Conservation (phyloP, 768 basidiomycete species). For the Podaxis sp. region DNA sequence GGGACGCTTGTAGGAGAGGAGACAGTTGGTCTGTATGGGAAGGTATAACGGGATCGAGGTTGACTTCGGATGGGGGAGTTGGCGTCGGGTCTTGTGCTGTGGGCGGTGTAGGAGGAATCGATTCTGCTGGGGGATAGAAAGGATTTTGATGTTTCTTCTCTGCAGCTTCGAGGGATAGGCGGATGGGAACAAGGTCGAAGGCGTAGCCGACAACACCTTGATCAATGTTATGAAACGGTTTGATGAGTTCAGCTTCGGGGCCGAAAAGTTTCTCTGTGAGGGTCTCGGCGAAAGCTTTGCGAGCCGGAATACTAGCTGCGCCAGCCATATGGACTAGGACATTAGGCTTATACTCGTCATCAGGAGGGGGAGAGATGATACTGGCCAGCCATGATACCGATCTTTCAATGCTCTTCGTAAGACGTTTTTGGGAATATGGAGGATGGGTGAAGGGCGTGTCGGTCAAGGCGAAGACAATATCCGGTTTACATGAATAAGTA, state of each 20-base stretch:
- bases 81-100: not conserved
- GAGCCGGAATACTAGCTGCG: constrained; percentile 50
- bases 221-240: constrained; percentile 57
- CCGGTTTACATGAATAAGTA: constrained; percentile 55
- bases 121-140: not conserved
- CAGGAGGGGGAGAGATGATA: constrained; percentile 36
- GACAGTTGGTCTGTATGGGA: constrained; percentile 23
- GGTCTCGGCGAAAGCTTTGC: constrained; percentile 59
- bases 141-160: constrained; percentile 5
- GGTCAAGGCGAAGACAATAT: constrained; percentile 68
- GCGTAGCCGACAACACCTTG: constrained; percentile 70
- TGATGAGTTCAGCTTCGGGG: constrained; percentile 51
- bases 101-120: not conserved
- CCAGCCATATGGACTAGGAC: constrained; percentile 75
- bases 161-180: constrained; percentile 29
- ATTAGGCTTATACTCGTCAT: not conserved
- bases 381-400: constrained; percentile 62
- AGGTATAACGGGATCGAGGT: constrained; percentile 15
- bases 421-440: constrained; percentile 75
- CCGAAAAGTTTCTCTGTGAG: constrained; percentile 58
- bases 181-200: constrained; percentile 62
- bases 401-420: constrained; percentile 74
- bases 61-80: not conserved
- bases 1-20: constrained; percentile 58
- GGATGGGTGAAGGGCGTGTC: constrained; percentile 67